Conservation (phyloP, 176 grass and related monocot species). For the Triticum turgidum region DNA sequence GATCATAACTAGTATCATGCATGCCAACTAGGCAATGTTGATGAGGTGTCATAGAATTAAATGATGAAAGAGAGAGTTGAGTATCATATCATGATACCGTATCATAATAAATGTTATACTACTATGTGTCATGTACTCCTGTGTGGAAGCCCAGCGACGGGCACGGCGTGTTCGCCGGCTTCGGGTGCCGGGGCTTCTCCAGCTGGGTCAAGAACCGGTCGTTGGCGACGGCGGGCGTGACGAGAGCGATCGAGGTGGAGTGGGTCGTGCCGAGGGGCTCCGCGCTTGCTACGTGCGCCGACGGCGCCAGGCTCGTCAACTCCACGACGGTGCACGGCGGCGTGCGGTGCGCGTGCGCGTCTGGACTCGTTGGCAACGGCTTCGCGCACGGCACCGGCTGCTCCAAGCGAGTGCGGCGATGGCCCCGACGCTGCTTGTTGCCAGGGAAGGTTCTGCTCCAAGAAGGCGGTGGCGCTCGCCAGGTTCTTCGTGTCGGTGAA, state of each 20-base stretch:
- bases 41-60: too few relatives aligned
- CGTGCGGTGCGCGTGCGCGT: conserved; percentile 50
- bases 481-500: conserved; percentile 62
- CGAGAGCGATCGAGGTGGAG: conserved; percentile 64
- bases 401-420: neutral
- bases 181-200: conserved; percentile 84
- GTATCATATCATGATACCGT: too few relatives aligned
- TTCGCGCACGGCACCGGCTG: conserved; percentile 47
- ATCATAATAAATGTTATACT: too few relatives aligned
- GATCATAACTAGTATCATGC: too few relatives aligned
- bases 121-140: too few relatives aligned
- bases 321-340: conserved; percentile 54
- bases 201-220: conserved; percentile 74
- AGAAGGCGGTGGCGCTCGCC: conserved; percentile 51
- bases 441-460: conserved; percentile 73
- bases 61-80: too few relatives aligned
- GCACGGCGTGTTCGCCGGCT: conserved; percentile 59
- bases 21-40: too few relatives aligned
- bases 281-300: conserved; percentile 49
- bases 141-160: conserved; percentile 63
- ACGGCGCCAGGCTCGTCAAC: conserved; percentile 47
- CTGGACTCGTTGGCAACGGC: conserved; percentile 66
- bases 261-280: conserved; percentile 54
- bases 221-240: neutral
- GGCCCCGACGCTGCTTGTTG: conserved; percentile 41